A percentile compares a stretch with the other conserved stretches of the same genome.
Conservation (phyloP, 352 stramenopile genomes). For the Pythium volutum region DNA sequence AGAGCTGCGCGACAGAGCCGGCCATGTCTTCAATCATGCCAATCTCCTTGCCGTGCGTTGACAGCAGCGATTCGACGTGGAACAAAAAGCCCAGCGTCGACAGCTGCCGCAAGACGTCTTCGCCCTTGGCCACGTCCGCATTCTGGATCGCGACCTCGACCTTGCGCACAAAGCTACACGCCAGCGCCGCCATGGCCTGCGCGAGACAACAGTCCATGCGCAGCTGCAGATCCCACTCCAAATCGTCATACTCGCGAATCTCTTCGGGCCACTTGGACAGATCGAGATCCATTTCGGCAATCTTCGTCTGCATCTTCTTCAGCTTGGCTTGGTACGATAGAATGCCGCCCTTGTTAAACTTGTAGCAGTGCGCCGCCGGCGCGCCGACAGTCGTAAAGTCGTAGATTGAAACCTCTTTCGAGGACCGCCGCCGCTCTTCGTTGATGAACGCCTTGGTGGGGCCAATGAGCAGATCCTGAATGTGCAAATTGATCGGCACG, state of each 20-base stretch:
- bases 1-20: constrained; percentile 76
- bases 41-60: constrained; percentile 94
- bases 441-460: constrained; percentile 84
- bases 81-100: constrained; percentile 85
- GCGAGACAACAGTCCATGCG: constrained; percentile 82
- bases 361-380: constrained; percentile 78
- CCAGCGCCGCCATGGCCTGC: constrained; percentile 69
- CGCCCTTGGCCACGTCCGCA: constrained; percentile 62
- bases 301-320: constrained; percentile 81
- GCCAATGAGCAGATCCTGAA: constrained; percentile 82
- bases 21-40: constrained; percentile 95
- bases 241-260: constrained; percentile 76
- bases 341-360: constrained; percentile 86
- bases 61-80: constrained; percentile 93
- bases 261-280: constrained; percentile 79
- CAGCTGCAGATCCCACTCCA: constrained; percentile 84
- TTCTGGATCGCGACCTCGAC: constrained; percentile 83
- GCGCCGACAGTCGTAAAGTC: constrained; percentile 86
- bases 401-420: constrained; percentile 81
- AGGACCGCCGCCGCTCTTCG: constrained; percentile 66
- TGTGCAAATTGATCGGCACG: constrained; percentile 86
- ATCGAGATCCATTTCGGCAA: constrained; percentile 64
- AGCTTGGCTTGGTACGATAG: constrained; percentile 71
- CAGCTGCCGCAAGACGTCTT: constrained; percentile 80
- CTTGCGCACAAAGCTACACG: constrained; percentile 82